A percentile compares a stretch with the other conserved stretches of the same genome.
Conservation (phyloP, 1,284 basidiomycete species). For the Farysia itapuensis region DNA sequence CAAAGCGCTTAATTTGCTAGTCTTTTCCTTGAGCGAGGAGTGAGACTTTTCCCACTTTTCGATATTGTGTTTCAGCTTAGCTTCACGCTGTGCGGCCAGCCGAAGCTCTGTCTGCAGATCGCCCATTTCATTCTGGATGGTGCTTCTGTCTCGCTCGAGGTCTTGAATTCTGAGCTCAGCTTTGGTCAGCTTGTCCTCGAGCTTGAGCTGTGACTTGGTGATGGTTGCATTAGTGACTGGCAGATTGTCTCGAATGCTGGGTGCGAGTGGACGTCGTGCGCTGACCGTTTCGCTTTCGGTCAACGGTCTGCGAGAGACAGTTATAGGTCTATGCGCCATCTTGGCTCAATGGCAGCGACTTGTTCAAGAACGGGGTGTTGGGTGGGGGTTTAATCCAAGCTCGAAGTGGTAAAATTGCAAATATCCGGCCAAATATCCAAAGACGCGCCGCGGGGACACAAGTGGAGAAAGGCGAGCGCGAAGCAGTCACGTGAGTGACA, state of each 20-base stretch:
- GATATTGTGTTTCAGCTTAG: slow-evolving; percentile 24
- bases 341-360: too few species aligned
- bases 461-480: too few species aligned
- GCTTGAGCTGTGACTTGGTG: slow-evolving; percentile 16
- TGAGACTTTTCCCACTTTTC: slow-evolving; percentile 34
- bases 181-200: slow-evolving; percentile 20
- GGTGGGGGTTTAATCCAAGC: too few species aligned
- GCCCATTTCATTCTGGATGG: slow-evolving; percentile 20
- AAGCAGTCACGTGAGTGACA: too few species aligned
- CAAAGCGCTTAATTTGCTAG: slow-evolving; percentile 12
- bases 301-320: not conserved
- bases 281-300: not conserved
- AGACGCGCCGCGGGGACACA: too few species aligned
- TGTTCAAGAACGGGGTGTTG: too few species aligned
- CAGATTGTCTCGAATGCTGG: slow-evolving; percentile 21
- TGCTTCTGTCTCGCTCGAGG: slow-evolving; percentile 15
- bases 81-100: slow-evolving; percentile 30
- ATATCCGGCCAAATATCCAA: too few species aligned
- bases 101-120: slow-evolving; percentile 35
- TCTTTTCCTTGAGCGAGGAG: slow-evolving; percentile 29
- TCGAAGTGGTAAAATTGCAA: too few species aligned
- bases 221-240: slow-evolving; percentile 1
- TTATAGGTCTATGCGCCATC: too few species aligned
- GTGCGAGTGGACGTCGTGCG: slow-evolving; percentile 18
- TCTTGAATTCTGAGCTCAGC: slow-evolving; percentile 20